These are phyloP conservation scores for Plenodomus biglobosus DNA, from an alignment of 2,329 filamentous ascomycete species.

Conservation along the genomic window DNA sequence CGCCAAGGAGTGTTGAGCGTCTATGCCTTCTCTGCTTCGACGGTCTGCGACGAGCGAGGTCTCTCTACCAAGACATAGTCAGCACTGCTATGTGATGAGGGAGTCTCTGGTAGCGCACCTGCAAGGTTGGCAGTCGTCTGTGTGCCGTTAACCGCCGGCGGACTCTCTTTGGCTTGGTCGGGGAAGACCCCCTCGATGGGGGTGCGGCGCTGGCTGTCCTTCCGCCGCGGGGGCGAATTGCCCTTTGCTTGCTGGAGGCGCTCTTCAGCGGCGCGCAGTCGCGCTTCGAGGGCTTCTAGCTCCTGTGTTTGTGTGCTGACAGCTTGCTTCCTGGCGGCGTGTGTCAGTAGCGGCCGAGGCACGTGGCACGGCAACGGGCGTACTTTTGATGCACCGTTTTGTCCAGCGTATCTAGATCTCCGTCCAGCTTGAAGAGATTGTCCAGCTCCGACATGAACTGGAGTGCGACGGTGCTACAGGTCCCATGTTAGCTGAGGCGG, in stretches of 20 bases:
- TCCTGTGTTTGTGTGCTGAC: constrained; percentile 75
- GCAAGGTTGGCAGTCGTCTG: constrained; percentile 24
- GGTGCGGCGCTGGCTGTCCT: constrained; percentile 33
- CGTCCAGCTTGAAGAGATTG: constrained; percentile 86
- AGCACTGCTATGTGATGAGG: constrained; percentile 36
- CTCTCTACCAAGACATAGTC: constrained; percentile 44
- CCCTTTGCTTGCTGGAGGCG: constrained; percentile 56
- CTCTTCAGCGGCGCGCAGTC: constrained; percentile 81
- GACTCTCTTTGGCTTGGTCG: constrained; percentile 35
- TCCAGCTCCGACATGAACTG: constrained; percentile 85
- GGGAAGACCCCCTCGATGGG: constrained; percentile 27
- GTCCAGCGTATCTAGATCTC: constrained; percentile 71
- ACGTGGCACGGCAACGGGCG: constrained; percentile 32
- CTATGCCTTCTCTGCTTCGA: constrained; percentile 16
- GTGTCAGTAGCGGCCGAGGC: constrained; percentile 10
- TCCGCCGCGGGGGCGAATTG: constrained; percentile 35
- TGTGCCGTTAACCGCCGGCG: constrained; percentile 20
- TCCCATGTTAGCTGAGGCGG: constrained; percentile 29
- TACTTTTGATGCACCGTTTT: constrained; percentile 81
- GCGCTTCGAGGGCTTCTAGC: constrained; percentile 81
- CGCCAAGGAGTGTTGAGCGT: constrained; percentile 2
- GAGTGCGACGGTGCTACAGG: constrained; percentile 75
- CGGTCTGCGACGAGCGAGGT: constrained; percentile 25
- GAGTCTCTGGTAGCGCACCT: constrained; percentile 38
- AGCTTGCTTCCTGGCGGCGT: constrained; percentile 67